Percentiles rank a stretch among this genome's conserved stretches.
Evolutionary conservation across 768 basidiomycete genomes (phyloP).

Genomic region (Xerocomus brunneocitrinus): DNA sequence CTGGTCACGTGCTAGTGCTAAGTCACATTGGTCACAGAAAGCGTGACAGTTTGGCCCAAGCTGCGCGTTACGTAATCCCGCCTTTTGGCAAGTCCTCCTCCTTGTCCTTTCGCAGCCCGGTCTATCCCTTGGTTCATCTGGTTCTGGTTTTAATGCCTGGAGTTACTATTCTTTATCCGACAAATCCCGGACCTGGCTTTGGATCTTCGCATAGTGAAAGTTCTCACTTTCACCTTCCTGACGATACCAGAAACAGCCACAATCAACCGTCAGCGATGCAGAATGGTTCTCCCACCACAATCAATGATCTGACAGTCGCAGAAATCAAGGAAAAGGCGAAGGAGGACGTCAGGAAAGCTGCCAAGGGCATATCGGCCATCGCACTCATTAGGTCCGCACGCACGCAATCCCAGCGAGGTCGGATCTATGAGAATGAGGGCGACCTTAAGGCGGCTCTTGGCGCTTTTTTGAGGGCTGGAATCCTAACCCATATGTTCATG

Average conservation of each 20-base stretch:
- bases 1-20: constrained; percentile 22
- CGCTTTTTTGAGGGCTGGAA: constrained; percentile 58
- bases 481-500: constrained; percentile 54
- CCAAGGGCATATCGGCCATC: constrained; percentile 55
- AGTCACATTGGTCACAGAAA: constrained; percentile 14
- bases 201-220: constrained; percentile 29
- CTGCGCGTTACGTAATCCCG: constrained; percentile 28
- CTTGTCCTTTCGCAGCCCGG: constrained; percentile 14
- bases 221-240: constrained; percentile 8
- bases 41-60: constrained; percentile 4
- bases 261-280: constrained; percentile 32
- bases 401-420: constrained; percentile 50
- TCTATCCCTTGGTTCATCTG: constrained; percentile 4
- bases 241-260: constrained; percentile 15
- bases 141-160: constrained; percentile 37
- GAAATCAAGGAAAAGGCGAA: constrained; percentile 48
- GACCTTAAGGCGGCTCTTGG: constrained; percentile 60
- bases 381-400: constrained; percentile 62
- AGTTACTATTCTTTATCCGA: constrained; percentile 38
- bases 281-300: constrained; percentile 30
- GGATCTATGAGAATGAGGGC: constrained; percentile 48
- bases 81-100: constrained; percentile 3
- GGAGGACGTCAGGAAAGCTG: constrained; percentile 45
- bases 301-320: constrained; percentile 35
- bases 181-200: constrained; percentile 28